Evolutionary conservation across 164 flowering plant genomes (phyloP), one percentile per base, ranked within the genome.

Genomic region (Paratinospora sagittata): DNA sequence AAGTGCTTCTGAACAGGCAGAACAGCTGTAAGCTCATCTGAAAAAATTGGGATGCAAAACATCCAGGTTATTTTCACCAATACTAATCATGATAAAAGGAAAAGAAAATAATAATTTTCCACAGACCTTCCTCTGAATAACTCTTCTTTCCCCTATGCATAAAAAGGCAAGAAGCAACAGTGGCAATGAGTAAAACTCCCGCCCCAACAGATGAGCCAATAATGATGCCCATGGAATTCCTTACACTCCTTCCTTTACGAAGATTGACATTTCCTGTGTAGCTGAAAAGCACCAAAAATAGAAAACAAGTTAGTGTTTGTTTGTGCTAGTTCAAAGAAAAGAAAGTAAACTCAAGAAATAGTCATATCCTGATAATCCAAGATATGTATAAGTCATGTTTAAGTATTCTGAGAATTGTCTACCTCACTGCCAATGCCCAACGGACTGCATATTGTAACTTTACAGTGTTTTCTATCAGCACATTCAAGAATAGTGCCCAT

Each of bases 201-300:
- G 86, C 96, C 26, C 93, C 96, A 70, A 87, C 78, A 76, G 88
- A 72, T 63, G 90, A 57, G 30, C 87, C 92, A 72, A 89, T 74
- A 62, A 89, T 83, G 19, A 88, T 82, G 37, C 75, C 74, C 30
- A 60, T 70, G 68, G 81, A 82, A 78, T 70, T 86, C 57, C 68
- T 69, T 69, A 66, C 72, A 41, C 71, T 77, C 71, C 77, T 71
- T 52, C 75, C 87, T 76, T 76, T 74, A 69, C 72, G 92, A 76
- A 96, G 92, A 80, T 85, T 75, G 10, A 70, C 14, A 70, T 96
- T 96, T 68, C 98, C 97, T 36, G 95, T 67, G 71, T 80, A 93
- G 83, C 99, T 96, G 85, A 65, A 39, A 45, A 65, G 33, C 45
- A 76, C 26, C 39, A 33, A 70, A 30, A 68, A 33, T 57, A 55